Evolutionary conservation across 495 filamentous ascomycete species (phyloP).

Genomic region (Cudoniella acicularis): DNA sequence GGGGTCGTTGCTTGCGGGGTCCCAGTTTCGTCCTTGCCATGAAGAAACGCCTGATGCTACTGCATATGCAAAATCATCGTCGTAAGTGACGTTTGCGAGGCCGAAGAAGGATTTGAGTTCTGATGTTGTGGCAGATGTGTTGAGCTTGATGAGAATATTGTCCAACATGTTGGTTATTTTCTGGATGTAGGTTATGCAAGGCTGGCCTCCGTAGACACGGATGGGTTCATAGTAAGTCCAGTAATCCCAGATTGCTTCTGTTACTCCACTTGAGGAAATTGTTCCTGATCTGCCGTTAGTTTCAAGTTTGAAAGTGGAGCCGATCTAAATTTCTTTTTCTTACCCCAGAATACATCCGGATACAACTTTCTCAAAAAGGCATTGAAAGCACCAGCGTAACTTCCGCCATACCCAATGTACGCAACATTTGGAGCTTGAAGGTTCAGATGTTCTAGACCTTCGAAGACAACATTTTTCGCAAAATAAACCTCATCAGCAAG

Average conservation of each 20-base stretch:
- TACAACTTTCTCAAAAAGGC: constrained; percentile 68
- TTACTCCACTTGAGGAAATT: constrained; percentile 69
- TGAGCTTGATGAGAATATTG: constrained; percentile 56
- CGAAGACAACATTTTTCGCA: constrained; percentile 60
- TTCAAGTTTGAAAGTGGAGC: too few relatives aligned
- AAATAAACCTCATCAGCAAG: constrained; percentile 71
- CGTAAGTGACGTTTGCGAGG: constrained; percentile 50
- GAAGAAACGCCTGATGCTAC: constrained; percentile 46
- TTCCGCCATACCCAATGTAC: constrained; percentile 71
- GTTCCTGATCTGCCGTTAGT: constrained; percentile 35
- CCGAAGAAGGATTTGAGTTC: constrained; percentile 60
- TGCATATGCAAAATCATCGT: constrained; percentile 58
- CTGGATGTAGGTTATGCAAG: constrained; percentile 53
- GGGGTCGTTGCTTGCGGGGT: constrained; percentile 52
- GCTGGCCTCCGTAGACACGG: constrained; percentile 42
- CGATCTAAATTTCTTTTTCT: too few relatives aligned
- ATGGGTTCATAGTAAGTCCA: constrained; percentile 70
- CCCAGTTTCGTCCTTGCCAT: constrained; percentile 69
- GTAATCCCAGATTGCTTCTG: constrained; percentile 66
- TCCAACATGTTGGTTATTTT: constrained; percentile 59
- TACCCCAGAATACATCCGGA: constrained; percentile 63
- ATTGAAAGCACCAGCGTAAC: constrained; percentile 69
- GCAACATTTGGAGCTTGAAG: constrained; percentile 54
- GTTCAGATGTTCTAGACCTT: constrained; percentile 57
- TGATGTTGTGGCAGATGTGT: constrained; percentile 37